These are phyloP conservation scores for Neophaeococcomyces aloes DNA, from an alignment of 2,329 filamentous ascomycete genomes.

Conservation along the genomic window DNA sequence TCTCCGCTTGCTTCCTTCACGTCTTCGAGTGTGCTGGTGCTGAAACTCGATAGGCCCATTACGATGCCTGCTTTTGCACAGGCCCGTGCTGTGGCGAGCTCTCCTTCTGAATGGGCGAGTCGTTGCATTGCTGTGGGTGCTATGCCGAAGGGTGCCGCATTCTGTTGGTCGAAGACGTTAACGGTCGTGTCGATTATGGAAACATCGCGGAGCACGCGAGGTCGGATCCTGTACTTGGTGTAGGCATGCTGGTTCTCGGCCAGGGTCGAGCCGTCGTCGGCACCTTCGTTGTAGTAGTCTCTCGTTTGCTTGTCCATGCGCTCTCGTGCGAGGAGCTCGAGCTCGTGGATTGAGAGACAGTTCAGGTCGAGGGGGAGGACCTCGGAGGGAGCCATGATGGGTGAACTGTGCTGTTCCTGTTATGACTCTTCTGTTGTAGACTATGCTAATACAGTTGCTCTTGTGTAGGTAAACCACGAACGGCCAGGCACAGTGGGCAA, in stretches of 20 bases:
- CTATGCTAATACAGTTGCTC: too few species aligned
- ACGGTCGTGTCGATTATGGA: slow-evolving; percentile 29
- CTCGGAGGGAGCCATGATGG: background rate
- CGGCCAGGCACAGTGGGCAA: too few species aligned
- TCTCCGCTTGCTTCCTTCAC: slow-evolving; percentile 31
- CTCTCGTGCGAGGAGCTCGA: slow-evolving; percentile 29
- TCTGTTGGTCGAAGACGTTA: slow-evolving; percentile 32
- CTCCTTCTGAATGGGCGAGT: slow-evolving; percentile 40
- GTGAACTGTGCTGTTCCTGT: background rate
- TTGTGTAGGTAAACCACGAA: too few species aligned
- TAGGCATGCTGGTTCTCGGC: slow-evolving; percentile 20
- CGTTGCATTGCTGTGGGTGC: slow-evolving; percentile 42
- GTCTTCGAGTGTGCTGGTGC: slow-evolving; percentile 34
- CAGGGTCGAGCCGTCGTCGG: slow-evolving; percentile 26
- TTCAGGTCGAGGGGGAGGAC: slow-evolving; percentile 27
- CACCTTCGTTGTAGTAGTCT: slow-evolving; percentile 46
- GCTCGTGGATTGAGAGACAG: slow-evolving; percentile 34
- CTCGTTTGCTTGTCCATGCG: slow-evolving; percentile 23
- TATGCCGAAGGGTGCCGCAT: slow-evolving; percentile 39
- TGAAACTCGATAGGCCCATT: slow-evolving; percentile 37
- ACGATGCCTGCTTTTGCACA: slow-evolving; percentile 29
- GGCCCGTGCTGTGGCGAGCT: slow-evolving; percentile 37
- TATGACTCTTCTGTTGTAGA: background rate
- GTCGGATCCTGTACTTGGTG: slow-evolving; percentile 30
- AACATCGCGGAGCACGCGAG: slow-evolving; percentile 31